These are phyloP conservation scores for Jatropha podagrica DNA, from an alignment of 441 rosid genomes.

Conservation along the genomic window DNA sequence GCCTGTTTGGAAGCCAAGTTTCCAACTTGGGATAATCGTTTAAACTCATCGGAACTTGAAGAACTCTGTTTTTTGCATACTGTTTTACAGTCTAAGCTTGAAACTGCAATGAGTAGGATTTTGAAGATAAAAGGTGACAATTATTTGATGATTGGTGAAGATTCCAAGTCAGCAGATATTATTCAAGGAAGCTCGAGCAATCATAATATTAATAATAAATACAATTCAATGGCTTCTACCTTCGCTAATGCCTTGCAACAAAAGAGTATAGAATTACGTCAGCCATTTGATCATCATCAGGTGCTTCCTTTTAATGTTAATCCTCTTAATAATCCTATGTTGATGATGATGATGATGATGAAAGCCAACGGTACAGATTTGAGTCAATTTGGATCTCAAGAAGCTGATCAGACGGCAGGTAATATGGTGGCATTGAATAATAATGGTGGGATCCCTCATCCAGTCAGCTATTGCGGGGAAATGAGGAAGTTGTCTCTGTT, in stretches of 20 bases:
- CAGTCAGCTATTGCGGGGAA: background rate
- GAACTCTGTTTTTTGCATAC: slow-evolving; percentile 7
- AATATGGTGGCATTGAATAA: background rate
- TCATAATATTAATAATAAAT: background rate
- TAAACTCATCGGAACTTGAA: background rate
- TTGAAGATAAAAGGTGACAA: background rate
- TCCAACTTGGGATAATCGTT: slow-evolving; percentile 16
- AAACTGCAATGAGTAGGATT: slow-evolving; percentile 10
- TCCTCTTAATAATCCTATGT: slow-evolving; percentile 6
- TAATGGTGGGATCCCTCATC: background rate
- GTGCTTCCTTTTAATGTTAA: slow-evolving; percentile 16
- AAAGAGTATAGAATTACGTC: background rate
- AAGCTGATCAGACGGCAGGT: background rate
- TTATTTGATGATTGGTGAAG: background rate
- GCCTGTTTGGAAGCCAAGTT: slow-evolving; percentile 11
- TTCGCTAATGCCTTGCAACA: slow-evolving; percentile 10
- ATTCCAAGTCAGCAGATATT: background rate
- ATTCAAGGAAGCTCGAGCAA: background rate
- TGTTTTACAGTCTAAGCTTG: slow-evolving; percentile 10
- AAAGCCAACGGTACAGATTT: background rate
- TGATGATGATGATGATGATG: slow-evolving; percentile 11
- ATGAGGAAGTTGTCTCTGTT: too few relatives aligned
- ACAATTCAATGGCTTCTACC: background rate
- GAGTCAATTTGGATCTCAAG: background rate
- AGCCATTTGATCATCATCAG: slow-evolving; percentile 9